These are phyloP conservation scores for Solanum chilense DNA, from an alignment of 257 asterid species.

Conservation along the genomic window DNA sequence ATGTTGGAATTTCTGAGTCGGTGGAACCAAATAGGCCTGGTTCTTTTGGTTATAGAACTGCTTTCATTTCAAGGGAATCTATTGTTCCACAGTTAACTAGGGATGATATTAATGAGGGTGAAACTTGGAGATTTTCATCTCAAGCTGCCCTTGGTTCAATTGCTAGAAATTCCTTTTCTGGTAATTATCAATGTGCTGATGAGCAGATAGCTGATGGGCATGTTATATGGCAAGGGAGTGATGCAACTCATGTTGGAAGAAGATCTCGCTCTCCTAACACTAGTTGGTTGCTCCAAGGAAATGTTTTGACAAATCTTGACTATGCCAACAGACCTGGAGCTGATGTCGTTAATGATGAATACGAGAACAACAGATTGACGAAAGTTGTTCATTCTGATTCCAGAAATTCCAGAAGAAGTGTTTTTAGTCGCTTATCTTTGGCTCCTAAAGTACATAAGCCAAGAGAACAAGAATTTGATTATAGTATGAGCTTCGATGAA, in stretches of 20 bases:
- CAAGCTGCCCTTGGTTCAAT: constrained; percentile 7
- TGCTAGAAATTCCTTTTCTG: constrained; percentile 13
- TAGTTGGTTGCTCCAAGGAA: constrained; percentile 7
- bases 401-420: constrained; percentile 36
- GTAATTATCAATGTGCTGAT: neutral
- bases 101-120: constrained; percentile 6
- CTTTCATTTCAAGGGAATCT: constrained; percentile 7
- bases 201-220: constrained; percentile 12
- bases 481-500: constrained; percentile 5
- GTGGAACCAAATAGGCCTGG: constrained; percentile 17
- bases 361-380: constrained; percentile 6
- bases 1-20: constrained; percentile 9
- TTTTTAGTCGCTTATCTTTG: constrained; percentile 47
- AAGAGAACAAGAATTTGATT: constrained; percentile 10
- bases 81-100: constrained; percentile 1
- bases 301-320: constrained; percentile 18
- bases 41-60: constrained; percentile 16
- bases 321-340: neutral
- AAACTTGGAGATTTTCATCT: neutral
- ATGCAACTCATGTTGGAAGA: constrained; percentile 7
- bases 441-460: neutral
- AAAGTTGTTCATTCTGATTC: constrained; percentile 19
- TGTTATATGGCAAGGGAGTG: constrained; percentile 14
- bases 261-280: constrained; percentile 2
- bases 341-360: constrained; percentile 3